Percentiles rank a stretch among this genome's conserved stretches.
These are phyloP conservation scores for Trapa bicornis DNA, from an alignment of 345 rosid genomes.

Conservation along the genomic window DNA sequence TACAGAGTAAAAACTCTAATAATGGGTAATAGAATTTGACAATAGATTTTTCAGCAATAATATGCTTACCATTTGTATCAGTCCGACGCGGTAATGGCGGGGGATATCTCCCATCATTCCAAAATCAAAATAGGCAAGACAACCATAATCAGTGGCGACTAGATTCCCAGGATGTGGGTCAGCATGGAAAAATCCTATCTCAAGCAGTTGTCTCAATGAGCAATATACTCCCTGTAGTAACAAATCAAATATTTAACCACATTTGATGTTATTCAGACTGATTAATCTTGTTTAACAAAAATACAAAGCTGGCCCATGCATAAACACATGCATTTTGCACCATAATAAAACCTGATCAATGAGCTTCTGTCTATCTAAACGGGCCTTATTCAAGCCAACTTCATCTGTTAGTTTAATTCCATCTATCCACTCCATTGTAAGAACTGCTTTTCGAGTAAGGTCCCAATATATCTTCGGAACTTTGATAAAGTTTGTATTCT, in stretches of 20 bases:
- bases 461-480: conserved; percentile 93
- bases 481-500: conserved; percentile 42
- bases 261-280: background rate
- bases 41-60: background rate
- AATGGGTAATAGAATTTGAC: background rate
- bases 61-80: conserved; percentile 73
- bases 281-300: background rate
- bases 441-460: conserved; percentile 62
- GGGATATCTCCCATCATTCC: conserved; percentile 99
- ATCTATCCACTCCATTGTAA: conserved; percentile 98
- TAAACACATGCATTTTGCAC: background rate
- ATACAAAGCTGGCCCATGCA: background rate
- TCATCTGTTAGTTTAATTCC: conserved; percentile 91
- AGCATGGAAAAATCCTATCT: conserved; percentile 96
- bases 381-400: conserved; percentile 35
- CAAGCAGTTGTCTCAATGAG: conserved; percentile 89
- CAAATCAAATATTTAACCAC: conserved; percentile 2
- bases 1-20: background rate
- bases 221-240: conserved; percentile 65
- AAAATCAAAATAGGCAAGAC: conserved; percentile 88
- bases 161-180: conserved; percentile 99
- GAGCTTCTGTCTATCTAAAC: conserved; percentile 56
- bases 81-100: conserved; percentile 89
- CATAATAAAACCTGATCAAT: conserved; percentile 57
- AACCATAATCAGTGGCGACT: conserved; percentile 56